Conservation (phyloP, 2,329 filamentous ascomycete genomes). For the Monosporascus sp. region DNA sequence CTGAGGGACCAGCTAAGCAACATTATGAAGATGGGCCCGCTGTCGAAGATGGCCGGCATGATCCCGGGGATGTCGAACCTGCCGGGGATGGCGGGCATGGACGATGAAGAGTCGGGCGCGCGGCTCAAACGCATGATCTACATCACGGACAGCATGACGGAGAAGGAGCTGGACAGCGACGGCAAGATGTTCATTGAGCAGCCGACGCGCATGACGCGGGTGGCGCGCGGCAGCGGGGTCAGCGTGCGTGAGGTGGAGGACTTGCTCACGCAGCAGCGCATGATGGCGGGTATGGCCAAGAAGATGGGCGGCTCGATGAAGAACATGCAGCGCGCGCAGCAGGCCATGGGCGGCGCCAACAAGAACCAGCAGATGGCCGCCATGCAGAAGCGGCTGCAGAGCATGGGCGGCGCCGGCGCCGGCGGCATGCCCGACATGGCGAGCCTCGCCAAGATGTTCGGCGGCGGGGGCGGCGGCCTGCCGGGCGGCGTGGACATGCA, state of each 20-base stretch:
- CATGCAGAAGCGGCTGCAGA: conserved; percentile 92
- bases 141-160: conserved; percentile 97
- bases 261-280: conserved; percentile 91
- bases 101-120: conserved; percentile 89
- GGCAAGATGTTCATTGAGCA: conserved; percentile 92
- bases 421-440: conserved; percentile 75
- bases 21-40: conserved; percentile 99
- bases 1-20: conserved; percentile 92
- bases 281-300: conserved; percentile 99
- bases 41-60: conserved; percentile 98
- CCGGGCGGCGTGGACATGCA: conserved; percentile 71
- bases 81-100: conserved; percentile 76
- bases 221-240: conserved; percentile 86
- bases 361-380: conserved; percentile 91
- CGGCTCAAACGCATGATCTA: conserved; percentile 99
- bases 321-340: conserved; percentile 92
- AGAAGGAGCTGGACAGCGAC: conserved; percentile 90
- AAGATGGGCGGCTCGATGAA: conserved; percentile 98
- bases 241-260: conserved; percentile 92
- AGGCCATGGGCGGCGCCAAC: conserved; percentile 84
- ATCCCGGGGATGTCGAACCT: conserved; percentile 90
- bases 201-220: conserved; percentile 85
- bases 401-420: conserved; percentile 73
- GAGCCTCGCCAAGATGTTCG: conserved; percentile 88
- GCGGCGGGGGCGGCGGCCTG: conserved; percentile 64